Base-by-base conservation (phyloP, 306 rosid species). In the Fragaria iinumae region DNA sequence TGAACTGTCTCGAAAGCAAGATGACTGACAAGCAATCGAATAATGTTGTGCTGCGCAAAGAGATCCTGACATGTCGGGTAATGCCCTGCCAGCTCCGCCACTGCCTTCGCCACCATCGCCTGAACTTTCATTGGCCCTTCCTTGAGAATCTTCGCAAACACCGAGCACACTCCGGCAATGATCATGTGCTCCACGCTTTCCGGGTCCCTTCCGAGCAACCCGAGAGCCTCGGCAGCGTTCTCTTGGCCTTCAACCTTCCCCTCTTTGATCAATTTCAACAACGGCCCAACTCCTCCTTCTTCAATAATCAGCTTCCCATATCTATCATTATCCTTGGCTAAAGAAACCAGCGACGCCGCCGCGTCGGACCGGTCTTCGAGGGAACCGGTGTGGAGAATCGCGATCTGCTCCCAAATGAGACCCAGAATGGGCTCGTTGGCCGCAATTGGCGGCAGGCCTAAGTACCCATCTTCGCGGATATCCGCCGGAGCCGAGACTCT, bases 91-190 rank as follows among this genome's bases (percentile, higher is more conserved):
- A 95, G 87, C 78, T 95, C 97, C 10, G 98, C 89, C 20, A 91
- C 88, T 12, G 98, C 95, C 90, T 86, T 88, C 0, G 95, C 98
- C 63, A 89, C 98, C 53, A 83, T 83, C 3, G 82, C 77, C 66
- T 93, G 98, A 8, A 88, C 95, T 63, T 88, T 91, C 98, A 93
- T 93, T 5, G 88, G 90, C 66, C 97, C 96, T 71, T 93, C 97
- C 76, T 91, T 93, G 11, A 93, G 97, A 32, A 88, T 74, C 49
- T 89, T 91, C 0, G 90, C 88, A 39, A 93, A 91, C 57, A 86
- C 93, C 1, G 85, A 83, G 59, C 97, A 93, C 4, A 85, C 95
- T 11, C 98, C 93, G 4, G 83, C 87, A 36, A 78, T 88, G 76
- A 91, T 78, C 91, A 93, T 87, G 68, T 80, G 82, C 73, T 93